Conservation (phyloP, 805 yeast species). For the Suhomyces vadensis region DNA sequence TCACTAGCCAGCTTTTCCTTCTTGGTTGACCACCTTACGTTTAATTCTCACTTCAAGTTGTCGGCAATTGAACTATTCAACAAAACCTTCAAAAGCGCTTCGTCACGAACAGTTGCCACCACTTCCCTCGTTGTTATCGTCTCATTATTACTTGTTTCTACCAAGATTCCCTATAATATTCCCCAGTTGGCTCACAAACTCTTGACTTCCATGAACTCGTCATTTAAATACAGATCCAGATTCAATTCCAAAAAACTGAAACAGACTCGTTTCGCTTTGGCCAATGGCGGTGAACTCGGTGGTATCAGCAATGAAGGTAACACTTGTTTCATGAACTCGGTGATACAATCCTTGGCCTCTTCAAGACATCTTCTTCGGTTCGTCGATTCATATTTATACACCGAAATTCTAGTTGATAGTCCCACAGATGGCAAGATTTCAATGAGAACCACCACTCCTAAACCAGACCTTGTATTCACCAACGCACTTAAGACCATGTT, state of each 20-base stretch:
- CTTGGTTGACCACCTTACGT: background rate
- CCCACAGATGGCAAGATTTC: constrained; percentile 13
- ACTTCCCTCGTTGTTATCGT: constrained; percentile 7
- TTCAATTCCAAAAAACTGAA: constrained; percentile 16
- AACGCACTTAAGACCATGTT: constrained; percentile 53
- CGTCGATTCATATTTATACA: constrained; percentile 43
- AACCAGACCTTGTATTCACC: constrained; percentile 47
- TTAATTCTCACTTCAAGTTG: background rate
- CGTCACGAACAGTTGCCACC: constrained; percentile 1
- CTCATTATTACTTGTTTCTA: background rate
- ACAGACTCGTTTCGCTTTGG: constrained; percentile 44
- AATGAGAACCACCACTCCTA: constrained; percentile 22
- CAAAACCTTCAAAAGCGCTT: background rate
- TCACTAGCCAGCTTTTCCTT: background rate
- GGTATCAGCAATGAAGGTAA: constrained; percentile 90
- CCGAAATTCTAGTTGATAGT: constrained; percentile 29
- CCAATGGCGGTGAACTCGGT: constrained; percentile 73
- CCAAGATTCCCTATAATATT: constrained; percentile 4
- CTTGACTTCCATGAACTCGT: constrained; percentile 10
- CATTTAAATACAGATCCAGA: constrained; percentile 8
- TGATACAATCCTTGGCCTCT: constrained; percentile 78
- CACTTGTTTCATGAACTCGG: constrained; percentile 93
- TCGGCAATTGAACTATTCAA: background rate
- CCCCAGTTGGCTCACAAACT: constrained; percentile 7
- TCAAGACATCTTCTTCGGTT: constrained; percentile 60